phyloP scores from a whole-genome alignment of 768 basidiomycete species.

The Suillus spraguei region DNA sequence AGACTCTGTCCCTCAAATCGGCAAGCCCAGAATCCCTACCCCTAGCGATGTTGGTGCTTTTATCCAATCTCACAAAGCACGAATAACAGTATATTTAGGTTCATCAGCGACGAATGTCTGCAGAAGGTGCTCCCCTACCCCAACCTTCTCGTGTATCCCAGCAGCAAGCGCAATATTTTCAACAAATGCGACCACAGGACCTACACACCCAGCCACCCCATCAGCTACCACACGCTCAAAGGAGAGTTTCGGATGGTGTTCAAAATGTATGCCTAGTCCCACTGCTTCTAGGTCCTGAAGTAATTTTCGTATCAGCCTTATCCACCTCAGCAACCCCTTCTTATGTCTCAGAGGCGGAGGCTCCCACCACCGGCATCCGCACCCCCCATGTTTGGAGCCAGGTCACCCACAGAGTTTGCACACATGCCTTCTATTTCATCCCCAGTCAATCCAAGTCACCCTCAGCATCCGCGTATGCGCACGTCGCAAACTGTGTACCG shows the following conservation, averaged over 20 bases:
- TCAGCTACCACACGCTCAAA: conserved; percentile 3
- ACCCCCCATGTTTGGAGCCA: neutral
- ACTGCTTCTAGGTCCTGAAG: too few relatives aligned
- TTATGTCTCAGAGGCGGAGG: too few relatives aligned
- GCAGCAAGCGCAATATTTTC: conserved; percentile 10
- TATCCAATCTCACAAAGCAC: neutral
- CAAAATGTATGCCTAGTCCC: neutral
- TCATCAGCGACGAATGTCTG: conserved; percentile 7
- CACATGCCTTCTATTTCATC: neutral
- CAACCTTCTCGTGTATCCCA: conserved; percentile 10
- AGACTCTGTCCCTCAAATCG: neutral
- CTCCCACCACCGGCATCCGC: neutral
- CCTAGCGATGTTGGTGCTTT: conserved; percentile 1
- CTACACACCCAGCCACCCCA: neutral
- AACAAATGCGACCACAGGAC: conserved; percentile 2
- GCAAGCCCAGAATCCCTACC: neutral
- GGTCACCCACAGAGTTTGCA: neutral
- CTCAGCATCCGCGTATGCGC: conserved; percentile 8
- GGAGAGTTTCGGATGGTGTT: neutral
- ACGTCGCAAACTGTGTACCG: conserved; percentile 7
- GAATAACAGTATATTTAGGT: neutral
- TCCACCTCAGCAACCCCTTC: neutral
- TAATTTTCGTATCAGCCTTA: conserved; percentile 1
- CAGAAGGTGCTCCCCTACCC: conserved; percentile 2
- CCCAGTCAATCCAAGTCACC: neutral